phyloP scores from a whole-genome alignment of 2,329 filamentous ascomycete species.

The Alternaria dauci region DNA sequence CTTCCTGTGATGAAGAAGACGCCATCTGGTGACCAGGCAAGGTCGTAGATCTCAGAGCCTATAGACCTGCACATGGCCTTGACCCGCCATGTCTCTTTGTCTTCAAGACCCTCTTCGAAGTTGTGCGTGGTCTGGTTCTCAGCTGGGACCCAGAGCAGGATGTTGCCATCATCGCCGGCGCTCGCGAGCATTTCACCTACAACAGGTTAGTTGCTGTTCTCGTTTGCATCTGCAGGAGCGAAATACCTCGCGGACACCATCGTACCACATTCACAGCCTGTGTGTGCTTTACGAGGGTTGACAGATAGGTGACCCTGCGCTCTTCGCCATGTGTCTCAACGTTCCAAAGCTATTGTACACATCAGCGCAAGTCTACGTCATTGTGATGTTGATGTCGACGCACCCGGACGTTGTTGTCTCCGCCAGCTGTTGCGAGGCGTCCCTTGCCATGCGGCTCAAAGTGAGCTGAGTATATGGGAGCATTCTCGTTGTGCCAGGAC shows the following conservation, averaged over 20 bases:
- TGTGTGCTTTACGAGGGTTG: slow-evolving; percentile 90
- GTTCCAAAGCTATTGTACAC: slow-evolving; percentile 77
- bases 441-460: slow-evolving; percentile 94
- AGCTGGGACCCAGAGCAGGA: slow-evolving; percentile 93
- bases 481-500: slow-evolving; percentile 98
- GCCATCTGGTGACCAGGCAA: slow-evolving; percentile 98
- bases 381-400: slow-evolving; percentile 41
- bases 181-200: slow-evolving; percentile 91
- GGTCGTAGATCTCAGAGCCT: slow-evolving; percentile 95
- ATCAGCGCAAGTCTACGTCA: slow-evolving; percentile 46
- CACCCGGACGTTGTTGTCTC: slow-evolving; percentile 96
- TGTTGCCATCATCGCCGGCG: slow-evolving; percentile 96
- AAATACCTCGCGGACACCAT: slow-evolving; percentile 89
- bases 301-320: slow-evolving; percentile 88
- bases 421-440: slow-evolving; percentile 89
- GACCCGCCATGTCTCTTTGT: slow-evolving; percentile 95
- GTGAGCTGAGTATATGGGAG: slow-evolving; percentile 95
- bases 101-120: slow-evolving; percentile 85
- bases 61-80: slow-evolving; percentile 98
- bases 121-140: slow-evolving; percentile 75
- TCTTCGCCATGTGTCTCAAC: slow-evolving; percentile 86
- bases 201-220: slow-evolving; percentile 26
- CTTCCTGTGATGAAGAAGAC: slow-evolving; percentile 97
- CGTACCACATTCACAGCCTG: slow-evolving; percentile 98
- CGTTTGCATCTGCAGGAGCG: slow-evolving; percentile 10